Conservation (phyloP, 805 yeast species). For the Brettanomyces nanus region DNA sequence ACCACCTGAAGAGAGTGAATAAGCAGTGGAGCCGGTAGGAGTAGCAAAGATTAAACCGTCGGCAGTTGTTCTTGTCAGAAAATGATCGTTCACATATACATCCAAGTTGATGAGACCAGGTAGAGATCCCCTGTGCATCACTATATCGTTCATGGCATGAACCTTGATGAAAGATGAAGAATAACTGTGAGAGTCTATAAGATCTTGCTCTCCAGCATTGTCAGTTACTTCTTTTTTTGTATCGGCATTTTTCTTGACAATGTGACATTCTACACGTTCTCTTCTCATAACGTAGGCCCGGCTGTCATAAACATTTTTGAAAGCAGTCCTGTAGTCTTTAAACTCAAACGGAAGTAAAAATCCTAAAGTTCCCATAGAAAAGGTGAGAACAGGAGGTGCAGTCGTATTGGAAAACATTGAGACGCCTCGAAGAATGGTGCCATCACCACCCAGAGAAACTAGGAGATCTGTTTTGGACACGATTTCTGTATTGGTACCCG, state of each 20-base stretch:
- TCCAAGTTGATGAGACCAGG: conserved; percentile 83
- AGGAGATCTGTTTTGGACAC: conserved; percentile 65
- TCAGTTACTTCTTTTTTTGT: conserved; percentile 2
- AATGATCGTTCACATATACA: conserved; percentile 76
- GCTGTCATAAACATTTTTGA: conserved; percentile 56
- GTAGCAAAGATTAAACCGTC: conserved; percentile 84
- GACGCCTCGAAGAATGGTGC: conserved; percentile 81
- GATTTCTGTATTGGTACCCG: conserved; percentile 53
- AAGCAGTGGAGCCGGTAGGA: conserved; percentile 95
- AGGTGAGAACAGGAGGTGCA: conserved; percentile 86
- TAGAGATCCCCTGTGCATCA: conserved; percentile 78
- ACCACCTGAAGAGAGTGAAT: conserved; percentile 85
- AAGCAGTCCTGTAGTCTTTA: conserved; percentile 48
- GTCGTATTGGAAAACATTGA: conserved; percentile 59
- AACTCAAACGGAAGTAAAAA: conserved; percentile 84
- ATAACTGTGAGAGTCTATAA: conserved; percentile 11
- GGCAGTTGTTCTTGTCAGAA: conserved; percentile 82
- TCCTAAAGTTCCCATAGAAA: conserved; percentile 87
- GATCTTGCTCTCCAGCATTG: conserved; percentile 1
- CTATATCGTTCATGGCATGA: conserved; percentile 90
- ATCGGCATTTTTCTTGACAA: conserved; percentile 29
- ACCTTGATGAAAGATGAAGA: conserved; percentile 27
- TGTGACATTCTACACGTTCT: conserved; percentile 71
- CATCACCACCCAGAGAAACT: conserved; percentile 94
- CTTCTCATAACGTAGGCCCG: conserved; percentile 69